Evolutionary conservation across 257 asterid species (phyloP).

Genomic region (Avicennia marina): DNA sequence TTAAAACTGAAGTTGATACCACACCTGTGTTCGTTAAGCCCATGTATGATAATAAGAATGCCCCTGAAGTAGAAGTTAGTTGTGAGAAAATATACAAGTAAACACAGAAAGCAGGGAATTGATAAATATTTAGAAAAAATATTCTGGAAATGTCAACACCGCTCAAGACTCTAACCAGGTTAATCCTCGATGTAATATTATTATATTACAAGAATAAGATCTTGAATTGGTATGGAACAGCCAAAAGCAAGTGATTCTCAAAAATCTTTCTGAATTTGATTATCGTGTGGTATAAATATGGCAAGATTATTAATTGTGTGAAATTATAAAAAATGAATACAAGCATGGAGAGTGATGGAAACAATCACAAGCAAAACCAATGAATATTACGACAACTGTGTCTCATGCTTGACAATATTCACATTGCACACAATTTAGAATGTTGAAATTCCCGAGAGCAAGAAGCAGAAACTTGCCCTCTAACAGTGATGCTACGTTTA

Average conservation of each 20-base stretch:
- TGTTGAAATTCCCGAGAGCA: not conserved
- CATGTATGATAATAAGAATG: conserved; percentile 82
- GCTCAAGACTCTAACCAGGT: not conserved
- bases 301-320: not conserved
- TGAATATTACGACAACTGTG: not conserved
- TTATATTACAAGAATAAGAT: not conserved
- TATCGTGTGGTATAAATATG: not conserved
- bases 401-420: not conserved
- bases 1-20: not conserved
- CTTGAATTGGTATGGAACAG: not conserved
- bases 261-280: not conserved
- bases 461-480: not conserved
- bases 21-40: conserved; percentile 97
- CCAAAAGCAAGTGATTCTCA: not conserved
- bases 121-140: not conserved
- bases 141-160: conserved; percentile 16
- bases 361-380: not conserved
- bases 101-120: conserved; percentile 16
- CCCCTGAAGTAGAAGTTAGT: conserved; percentile 62
- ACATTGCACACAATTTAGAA: not conserved
- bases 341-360: not conserved
- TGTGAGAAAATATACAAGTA: conserved; percentile 10
- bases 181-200: conserved; percentile 14
- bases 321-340: not conserved
- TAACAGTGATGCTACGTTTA: not conserved